These are phyloP conservation scores for Rhynchospora breviuscula DNA, from an alignment of 176 grass and related monocot genomes.

Conservation along the genomic window DNA sequence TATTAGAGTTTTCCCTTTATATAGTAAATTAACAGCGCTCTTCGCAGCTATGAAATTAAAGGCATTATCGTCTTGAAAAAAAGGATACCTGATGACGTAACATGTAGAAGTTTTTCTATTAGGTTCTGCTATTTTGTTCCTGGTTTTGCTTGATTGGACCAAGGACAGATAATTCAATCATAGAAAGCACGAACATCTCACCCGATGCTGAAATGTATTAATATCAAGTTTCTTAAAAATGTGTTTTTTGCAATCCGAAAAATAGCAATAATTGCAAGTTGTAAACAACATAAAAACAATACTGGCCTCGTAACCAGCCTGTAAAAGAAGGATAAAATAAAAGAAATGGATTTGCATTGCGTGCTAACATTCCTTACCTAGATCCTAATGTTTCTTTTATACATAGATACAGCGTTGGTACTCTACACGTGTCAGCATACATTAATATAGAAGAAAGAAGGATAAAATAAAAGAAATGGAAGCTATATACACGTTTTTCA, in stretches of 20 bases:
- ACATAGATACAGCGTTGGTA: background rate
- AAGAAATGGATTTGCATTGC: background rate
- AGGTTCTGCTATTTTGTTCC: too few species aligned
- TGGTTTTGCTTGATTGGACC: too few species aligned
- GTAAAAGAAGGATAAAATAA: too few species aligned
- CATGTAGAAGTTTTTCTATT: too few species aligned
- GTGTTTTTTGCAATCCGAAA: too few species aligned
- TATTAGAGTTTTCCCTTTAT: conserved; percentile 11
- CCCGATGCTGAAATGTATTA: too few species aligned
- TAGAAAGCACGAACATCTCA: too few species aligned
- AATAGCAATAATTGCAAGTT: too few species aligned
- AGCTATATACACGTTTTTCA: conserved; percentile 10
- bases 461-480: background rate
- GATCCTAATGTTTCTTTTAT: background rate
- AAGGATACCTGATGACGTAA: background rate
- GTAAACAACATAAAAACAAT: background rate
- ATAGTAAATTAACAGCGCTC: conserved; percentile 19
- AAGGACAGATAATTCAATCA: too few species aligned
- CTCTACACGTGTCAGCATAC: conserved; percentile 9
- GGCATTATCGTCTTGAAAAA: background rate
- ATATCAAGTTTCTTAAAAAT: too few species aligned
- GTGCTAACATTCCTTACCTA: background rate
- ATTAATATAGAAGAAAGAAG: background rate
- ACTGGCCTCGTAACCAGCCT: background rate
- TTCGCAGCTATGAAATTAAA: background rate